phyloP scores from a whole-genome alignment of 2,329 filamentous ascomycete species.

The Fusarium anthophilum region DNA sequence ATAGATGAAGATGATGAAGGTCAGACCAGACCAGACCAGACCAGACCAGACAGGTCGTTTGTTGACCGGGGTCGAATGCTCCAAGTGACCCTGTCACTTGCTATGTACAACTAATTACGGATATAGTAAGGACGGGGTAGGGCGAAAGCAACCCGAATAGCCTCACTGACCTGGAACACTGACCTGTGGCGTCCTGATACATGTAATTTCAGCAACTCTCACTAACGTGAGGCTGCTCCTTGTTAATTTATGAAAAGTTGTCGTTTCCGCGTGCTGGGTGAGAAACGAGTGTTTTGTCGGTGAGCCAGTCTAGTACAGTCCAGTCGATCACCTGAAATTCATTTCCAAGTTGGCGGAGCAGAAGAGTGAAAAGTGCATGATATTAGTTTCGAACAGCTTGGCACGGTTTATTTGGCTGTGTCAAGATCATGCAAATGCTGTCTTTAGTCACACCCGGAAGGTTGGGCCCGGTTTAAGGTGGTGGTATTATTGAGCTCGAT shows the following conservation, averaged over 20 bases:
- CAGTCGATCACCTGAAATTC: background rate
- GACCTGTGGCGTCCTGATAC: background rate
- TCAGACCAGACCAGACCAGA: background rate
- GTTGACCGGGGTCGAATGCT: slow-evolving; percentile 10
- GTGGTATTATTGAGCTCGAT: background rate
- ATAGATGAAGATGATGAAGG: slow-evolving; percentile 13
- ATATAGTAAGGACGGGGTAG: background rate
- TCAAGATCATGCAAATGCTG: slow-evolving; percentile 42
- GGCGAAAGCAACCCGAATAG: background rate
- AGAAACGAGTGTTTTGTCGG: slow-evolving; percentile 19
- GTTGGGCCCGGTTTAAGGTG: slow-evolving; percentile 12
- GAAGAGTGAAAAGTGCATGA: slow-evolving; percentile 31
- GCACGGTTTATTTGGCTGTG: slow-evolving; percentile 35
- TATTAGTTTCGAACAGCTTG: slow-evolving; percentile 25
- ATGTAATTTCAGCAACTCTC: background rate
- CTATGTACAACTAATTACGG: background rate
- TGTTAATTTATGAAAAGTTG: background rate
- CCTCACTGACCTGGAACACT: background rate
- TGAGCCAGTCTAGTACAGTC: slow-evolving; percentile 6
- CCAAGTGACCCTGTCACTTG: background rate
- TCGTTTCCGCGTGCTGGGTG: background rate
- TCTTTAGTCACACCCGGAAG: slow-evolving; percentile 35
- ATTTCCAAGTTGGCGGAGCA: slow-evolving; percentile 15
- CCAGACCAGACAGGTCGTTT: background rate
- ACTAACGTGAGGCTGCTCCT: background rate